Conservation (phyloP, 2,329 filamentous ascomycete genomes). For the Botrytis porri region DNA sequence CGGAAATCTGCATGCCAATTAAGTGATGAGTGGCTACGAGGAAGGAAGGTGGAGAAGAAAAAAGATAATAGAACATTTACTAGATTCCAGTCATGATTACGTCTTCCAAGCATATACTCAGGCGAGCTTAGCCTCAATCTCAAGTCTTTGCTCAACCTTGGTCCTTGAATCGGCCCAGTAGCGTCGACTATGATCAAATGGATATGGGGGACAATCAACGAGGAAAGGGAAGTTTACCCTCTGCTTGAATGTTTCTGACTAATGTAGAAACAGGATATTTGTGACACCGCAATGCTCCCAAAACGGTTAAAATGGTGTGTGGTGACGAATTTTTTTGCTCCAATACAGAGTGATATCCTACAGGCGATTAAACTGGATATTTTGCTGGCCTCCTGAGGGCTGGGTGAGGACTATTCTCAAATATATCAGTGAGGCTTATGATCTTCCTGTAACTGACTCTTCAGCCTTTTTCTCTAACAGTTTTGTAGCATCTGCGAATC, state of each 20-base stretch:
- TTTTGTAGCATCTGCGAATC: constrained; percentile 34
- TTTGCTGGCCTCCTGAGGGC: constrained; percentile 37
- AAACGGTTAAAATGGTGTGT: neutral
- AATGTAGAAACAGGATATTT: neutral
- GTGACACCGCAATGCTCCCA: constrained; percentile 3
- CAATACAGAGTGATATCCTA: neutral
- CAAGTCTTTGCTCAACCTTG: constrained; percentile 45
- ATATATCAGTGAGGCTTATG: neutral
- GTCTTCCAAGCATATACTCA: constrained; percentile 38
- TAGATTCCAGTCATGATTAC: constrained; percentile 25
- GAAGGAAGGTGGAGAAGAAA: no score
- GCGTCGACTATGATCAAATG: constrained; percentile 49
- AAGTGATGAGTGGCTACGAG: constrained; percentile 23
- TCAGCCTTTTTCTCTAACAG: no score
- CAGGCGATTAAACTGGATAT: neutral
- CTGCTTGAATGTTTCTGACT: neutral
- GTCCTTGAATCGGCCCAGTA: constrained; percentile 54
- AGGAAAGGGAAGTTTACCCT: constrained; percentile 28
- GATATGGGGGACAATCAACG: constrained; percentile 48
- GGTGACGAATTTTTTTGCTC: neutral
- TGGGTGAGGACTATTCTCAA: constrained; percentile 40
- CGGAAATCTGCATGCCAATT: constrained; percentile 30
- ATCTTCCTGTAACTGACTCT: neutral
- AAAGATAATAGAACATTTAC: no score
- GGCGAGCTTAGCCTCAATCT: constrained; percentile 46